These are phyloP conservation scores for Cinnamomum micranthum DNA, from an alignment of 164 flowering plant genomes.

Conservation along the genomic window DNA sequence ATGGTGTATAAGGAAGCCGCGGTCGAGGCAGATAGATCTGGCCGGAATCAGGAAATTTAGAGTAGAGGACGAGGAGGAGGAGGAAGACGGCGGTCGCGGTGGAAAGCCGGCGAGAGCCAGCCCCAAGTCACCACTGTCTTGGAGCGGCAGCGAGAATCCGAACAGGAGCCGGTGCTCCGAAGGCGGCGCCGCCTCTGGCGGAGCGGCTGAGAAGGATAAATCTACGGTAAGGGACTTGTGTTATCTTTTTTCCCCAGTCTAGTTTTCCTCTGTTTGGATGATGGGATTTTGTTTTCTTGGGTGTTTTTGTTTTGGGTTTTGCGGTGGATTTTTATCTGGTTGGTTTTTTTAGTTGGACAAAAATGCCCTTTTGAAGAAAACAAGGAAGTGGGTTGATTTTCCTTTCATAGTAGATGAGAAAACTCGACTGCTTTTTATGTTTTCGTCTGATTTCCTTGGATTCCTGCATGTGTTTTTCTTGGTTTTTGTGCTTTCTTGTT, in stretches of 20 bases:
- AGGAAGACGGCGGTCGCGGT: conserved; percentile 9
- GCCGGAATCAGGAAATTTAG: conserved; percentile 13
- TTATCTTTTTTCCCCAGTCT: not conserved
- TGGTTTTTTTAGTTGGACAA: not conserved
- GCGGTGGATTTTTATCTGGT: too few species aligned
- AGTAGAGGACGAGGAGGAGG: conserved; percentile 18
- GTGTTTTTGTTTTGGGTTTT: too few species aligned
- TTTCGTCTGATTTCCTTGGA: too few species aligned
- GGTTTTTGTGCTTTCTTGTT: too few species aligned
- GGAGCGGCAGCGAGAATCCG: conserved; percentile 45
- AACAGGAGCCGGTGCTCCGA: conserved; percentile 23
- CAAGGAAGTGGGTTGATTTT: not conserved
- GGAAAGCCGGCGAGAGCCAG: conserved; percentile 29
- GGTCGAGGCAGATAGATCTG: conserved; percentile 28
- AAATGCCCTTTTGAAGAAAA: not conserved
- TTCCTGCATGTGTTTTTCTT: too few species aligned
- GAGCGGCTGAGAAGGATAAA: conserved; percentile 22
- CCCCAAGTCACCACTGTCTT: conserved; percentile 62
- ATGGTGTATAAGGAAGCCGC: conserved; percentile 45
- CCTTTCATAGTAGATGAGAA: too few species aligned
- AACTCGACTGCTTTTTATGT: too few species aligned
- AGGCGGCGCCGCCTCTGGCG: conserved; percentile 12
- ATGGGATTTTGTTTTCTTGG: not conserved
- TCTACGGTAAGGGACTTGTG: conserved; percentile 40
- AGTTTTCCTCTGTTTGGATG: not conserved